Evolutionary conservation across 2,329 filamentous ascomycete species (phyloP).

Genomic region (Sphaerostilbella broomeana): DNA sequence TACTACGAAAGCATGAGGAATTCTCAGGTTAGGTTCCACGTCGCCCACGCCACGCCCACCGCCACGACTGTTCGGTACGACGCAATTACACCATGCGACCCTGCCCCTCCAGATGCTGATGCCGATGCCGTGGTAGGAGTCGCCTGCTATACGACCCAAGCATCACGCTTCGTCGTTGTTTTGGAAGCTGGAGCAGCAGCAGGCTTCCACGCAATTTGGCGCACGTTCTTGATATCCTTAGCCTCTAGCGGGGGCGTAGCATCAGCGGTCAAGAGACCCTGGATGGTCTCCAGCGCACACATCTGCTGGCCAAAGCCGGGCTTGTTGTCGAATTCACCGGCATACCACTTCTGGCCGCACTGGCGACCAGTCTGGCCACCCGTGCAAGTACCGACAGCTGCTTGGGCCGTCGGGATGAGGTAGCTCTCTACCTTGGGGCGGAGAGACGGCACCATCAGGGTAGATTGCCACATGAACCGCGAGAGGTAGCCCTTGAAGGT

Average conservation of each 20-base stretch:
- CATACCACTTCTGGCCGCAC: conserved; percentile 60
- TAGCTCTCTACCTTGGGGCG: conserved; percentile 38
- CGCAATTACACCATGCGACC: too few species aligned
- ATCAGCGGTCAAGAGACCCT: conserved; percentile 46
- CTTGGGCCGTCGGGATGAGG: conserved; percentile 46
- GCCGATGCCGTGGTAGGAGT: too few species aligned
- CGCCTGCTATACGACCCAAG: too few species aligned
- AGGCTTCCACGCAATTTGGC: conserved; percentile 20
- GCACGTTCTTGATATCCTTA: conserved; percentile 41
- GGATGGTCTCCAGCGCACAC: conserved; percentile 57
- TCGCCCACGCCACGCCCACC: conserved; percentile 1
- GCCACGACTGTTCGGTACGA: too few species aligned
- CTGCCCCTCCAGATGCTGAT: too few species aligned
- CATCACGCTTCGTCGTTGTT: conserved; percentile 2
- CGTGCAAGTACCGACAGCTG: conserved; percentile 51
- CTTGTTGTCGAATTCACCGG: conserved; percentile 47
- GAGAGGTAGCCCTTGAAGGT: conserved; percentile 63
- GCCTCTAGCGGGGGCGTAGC: conserved; percentile 40
- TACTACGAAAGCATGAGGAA: not conserved
- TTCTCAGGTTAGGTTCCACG: conserved; percentile 3
- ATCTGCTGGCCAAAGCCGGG: conserved; percentile 57
- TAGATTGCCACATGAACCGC: conserved; percentile 56
- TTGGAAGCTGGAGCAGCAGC: not conserved
- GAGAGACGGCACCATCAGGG: conserved; percentile 50
- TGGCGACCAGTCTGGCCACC: conserved; percentile 45